Evolutionary conservation across 371 early-diverging fungal species (phyloP), one percentile per base, ranked within the genome.

Genomic region (Chytridiales sp.): DNA sequence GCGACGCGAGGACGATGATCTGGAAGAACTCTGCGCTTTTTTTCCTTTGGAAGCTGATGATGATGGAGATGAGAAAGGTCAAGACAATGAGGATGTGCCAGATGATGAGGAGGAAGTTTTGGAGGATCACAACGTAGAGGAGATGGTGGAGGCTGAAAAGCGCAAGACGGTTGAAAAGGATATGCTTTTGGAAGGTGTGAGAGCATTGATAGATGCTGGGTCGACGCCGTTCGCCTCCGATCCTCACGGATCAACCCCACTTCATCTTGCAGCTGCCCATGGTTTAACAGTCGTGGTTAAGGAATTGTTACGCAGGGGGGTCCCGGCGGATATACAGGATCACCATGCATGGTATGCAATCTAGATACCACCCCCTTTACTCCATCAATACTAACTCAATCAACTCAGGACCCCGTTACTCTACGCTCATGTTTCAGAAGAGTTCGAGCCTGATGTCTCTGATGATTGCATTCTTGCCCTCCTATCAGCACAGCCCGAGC

Each of bases 381-480:
- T 24, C 32, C 15, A 35, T 6, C 8, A 44, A 22, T 22, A 44
- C 44, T 22, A 15, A 11, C 38, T 29, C 3, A 13, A 8, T 44
- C 4, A 29, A 29, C 41, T 5, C 19, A 54, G 55, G 55, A 64
- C 64, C 2, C 64, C 64, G 27, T 35, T 64, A 17, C 41, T 64
- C 19, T 64, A 64, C 32, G 64, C 64, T 2, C 64, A 64, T 32
- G 31, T 51, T 22, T 29, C 50, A 4, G 56, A 47, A 26, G 38
- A 47, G 30, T 30, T n/a, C 35, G 59, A 59, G 24, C 41, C 41
- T 6, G 29, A 50, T 22, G 52, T 64, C 29, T 4, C 19, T 9
- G 64, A 64, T 58, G 64, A 57, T n/a, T 64, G 64, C 35, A 22
- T 64, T 13, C 41, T 64, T 26, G 58, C 57, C 4, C 38, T 64